A percentile compares a stretch with the other conserved stretches of the same genome.
Conservation (phyloP, 441 rosid genomes). For the Gossypium lobatum region DNA sequence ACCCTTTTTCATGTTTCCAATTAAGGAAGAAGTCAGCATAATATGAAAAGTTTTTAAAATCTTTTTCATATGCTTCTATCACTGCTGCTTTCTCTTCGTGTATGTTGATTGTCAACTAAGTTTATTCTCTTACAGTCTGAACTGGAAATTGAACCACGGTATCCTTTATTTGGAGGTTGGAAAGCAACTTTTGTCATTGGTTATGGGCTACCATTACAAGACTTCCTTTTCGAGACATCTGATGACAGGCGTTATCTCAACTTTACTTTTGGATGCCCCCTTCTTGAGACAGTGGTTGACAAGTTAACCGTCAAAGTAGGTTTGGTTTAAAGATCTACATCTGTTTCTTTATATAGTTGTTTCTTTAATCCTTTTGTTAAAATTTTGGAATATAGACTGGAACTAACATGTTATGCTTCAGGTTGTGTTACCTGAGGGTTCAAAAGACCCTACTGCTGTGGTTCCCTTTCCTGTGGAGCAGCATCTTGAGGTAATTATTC, state of each 20-base stretch:
- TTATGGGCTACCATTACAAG: slow-evolving; percentile 83
- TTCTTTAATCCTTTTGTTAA: slow-evolving; percentile 6
- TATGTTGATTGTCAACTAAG: slow-evolving; percentile 19
- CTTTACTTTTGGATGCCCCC: slow-evolving; percentile 94
- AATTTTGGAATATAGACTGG: slow-evolving; percentile 7
- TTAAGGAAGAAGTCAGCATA: not conserved
- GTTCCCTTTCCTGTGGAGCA: slow-evolving; percentile 79
- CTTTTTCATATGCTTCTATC: not conserved
- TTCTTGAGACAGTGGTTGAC: slow-evolving; percentile 78
- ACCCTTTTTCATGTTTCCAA: not conserved
- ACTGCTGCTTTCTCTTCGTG: slow-evolving; percentile 2
- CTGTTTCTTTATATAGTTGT: not conserved
- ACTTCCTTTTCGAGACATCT: slow-evolving; percentile 77
- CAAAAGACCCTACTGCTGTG: slow-evolving; percentile 74
- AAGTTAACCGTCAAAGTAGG: slow-evolving; percentile 81
- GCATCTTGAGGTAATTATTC: slow-evolving; percentile 55
- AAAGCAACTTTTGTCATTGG: slow-evolving; percentile 86
- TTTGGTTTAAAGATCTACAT: slow-evolving; percentile 15
- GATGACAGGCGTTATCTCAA: slow-evolving; percentile 93
- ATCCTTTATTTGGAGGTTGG: slow-evolving; percentile 99
- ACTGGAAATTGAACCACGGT: slow-evolving; percentile 91
- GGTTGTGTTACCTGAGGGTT: slow-evolving; percentile 97
- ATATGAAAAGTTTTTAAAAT: not conserved
- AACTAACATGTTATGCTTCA: slow-evolving; percentile 31
- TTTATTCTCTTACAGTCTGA: slow-evolving; percentile 65